Base-by-base conservation (phyloP, 306 rosid species). In the Vigna trinervia region DNA sequence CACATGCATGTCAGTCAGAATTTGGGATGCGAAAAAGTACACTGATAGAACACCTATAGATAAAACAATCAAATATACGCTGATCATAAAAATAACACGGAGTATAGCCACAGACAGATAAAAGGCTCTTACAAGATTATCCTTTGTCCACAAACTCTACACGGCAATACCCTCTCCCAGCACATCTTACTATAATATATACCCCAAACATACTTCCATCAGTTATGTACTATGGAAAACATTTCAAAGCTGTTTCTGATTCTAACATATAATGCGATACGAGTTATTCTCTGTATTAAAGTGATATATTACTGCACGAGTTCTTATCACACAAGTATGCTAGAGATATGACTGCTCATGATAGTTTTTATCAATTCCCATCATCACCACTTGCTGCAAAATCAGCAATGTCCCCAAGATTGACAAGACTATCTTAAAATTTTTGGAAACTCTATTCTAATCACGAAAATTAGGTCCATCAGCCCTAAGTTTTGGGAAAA, bases 1-100 rank as follows among this genome's bases (percentile, higher is more conserved):
- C 20, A 32, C 50, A 61, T 47, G 50, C 28, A 75, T 19, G 50
- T 17, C 68, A 52, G 48, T 51, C 30, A 45, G 30, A 39, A 65
- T 52, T 66, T 19, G 73, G 64, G 11, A 61, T 7, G n/a, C 73
- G 57, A 45, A 28, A 76, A 53, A 17, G 3, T 30, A 71, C n/a
- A 23, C 66, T 26, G 8, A 61, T 14, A 30, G 12, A 61, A 15
- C 22, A 61, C 20, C 67, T 6, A 30, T 32, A 12, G 22, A 6
- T 32, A 14, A 61, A 61, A 2, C 67, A 14, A 60, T 32, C 20
- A 6, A 61, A 14, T 61, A 61, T 30, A 61, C 4, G 45, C 45
- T 22, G 34, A 60, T 34, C 74, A 56, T 17, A 19, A 11, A 67
- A 46, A 11, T 61, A 12, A 56, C 48, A 43, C 1, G 52, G 52